Base-by-base conservation (phyloP, 139 green algal species). In the Coelastrella sp. region DNA sequence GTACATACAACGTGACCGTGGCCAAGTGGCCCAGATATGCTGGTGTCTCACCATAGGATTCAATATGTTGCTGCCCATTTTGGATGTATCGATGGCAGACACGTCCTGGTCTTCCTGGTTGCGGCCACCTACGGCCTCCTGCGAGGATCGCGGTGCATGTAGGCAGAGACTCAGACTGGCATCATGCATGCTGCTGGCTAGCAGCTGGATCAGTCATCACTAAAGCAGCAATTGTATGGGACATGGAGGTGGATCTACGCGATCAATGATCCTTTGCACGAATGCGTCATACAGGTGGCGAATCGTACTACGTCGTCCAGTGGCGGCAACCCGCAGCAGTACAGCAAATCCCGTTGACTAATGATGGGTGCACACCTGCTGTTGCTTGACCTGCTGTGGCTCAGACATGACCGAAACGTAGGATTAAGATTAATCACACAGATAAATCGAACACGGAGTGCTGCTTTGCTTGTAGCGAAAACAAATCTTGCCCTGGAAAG, bases 101-200 rank as follows among this genome's bases (percentile, higher is more conserved):
- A 87, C 60, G 61, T 87, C 82, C 82, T 87, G 82, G 6, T 66
- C 35, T 60, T 87, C 82, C 22, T 87, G 10, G 24, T 87, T 87
- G 60, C 82, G 82, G 59, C 82, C 82, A 61, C 82, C 82, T 22
- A 75, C 82, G 12, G 60, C 60, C 82, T 76, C 60, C 82, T 76
- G 82, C 82, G 76, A 15, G 35, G 59, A 17, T 19, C 78, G 63
- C 7, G 15, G 63, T 17, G 15, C 63, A 70, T 14, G 5, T 9
- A 70, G 12, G 15, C 12, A 49, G 35, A 49, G 1, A 49, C 35
- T 49, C 35, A 49, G 1, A 49, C 35, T 5, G 35, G 35, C 35
- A 9, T 7, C 6, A 79, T 79, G 73, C 73, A 79, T 79, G 15
- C 73, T 73, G 65, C 65, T 73, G 65, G 65, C 19, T 73, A 6